phyloP scores from a whole-genome alignment of 306 rosid genomes.

The Rosa rugosa region DNA sequence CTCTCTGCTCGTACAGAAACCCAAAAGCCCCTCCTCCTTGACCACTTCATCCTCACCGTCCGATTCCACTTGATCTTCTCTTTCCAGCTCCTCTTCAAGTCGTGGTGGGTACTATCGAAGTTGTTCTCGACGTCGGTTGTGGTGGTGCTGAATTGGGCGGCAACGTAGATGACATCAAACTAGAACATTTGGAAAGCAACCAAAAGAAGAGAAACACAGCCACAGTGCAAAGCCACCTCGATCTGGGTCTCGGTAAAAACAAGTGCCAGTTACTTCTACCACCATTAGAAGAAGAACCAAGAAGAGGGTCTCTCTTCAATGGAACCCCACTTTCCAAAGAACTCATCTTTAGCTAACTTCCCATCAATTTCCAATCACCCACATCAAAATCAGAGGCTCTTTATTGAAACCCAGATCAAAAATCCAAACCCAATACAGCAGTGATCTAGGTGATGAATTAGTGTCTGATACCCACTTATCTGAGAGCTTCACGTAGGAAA shows the following conservation, averaged over 20 bases:
- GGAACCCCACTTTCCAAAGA: slow-evolving; percentile 64
- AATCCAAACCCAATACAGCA: background rate
- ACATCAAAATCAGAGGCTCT: slow-evolving; percentile 15
- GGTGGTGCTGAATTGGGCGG: too few species aligned
- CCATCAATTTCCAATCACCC: slow-evolving; percentile 44
- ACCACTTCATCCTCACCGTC: too few species aligned
- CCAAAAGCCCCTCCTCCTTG: too few species aligned
- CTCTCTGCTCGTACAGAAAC: too few species aligned
- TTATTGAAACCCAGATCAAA: slow-evolving; percentile 6
- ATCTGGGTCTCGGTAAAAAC: slow-evolving; percentile 79
- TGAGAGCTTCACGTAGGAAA: too few species aligned
- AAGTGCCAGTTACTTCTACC: slow-evolving; percentile 50
- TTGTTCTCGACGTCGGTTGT: too few species aligned
- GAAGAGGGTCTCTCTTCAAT: slow-evolving; percentile 62
- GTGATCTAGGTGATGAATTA: slow-evolving; percentile 1
- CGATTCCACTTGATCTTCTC: too few species aligned
- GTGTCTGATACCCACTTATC: background rate
- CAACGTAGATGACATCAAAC: slow-evolving; percentile 28
- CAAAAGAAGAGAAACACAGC: slow-evolving; percentile 68
- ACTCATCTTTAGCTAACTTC: slow-evolving; percentile 73
- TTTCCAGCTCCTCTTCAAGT: too few species aligned
- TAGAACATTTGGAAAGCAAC: slow-evolving; percentile 77
- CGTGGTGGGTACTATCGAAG: too few species aligned
- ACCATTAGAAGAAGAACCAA: slow-evolving; percentile 41
- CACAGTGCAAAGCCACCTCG: slow-evolving; percentile 90